Base-by-base conservation (phyloP, 371 early-diverging fungal genomes). In the Mortierella sp. region DNA sequence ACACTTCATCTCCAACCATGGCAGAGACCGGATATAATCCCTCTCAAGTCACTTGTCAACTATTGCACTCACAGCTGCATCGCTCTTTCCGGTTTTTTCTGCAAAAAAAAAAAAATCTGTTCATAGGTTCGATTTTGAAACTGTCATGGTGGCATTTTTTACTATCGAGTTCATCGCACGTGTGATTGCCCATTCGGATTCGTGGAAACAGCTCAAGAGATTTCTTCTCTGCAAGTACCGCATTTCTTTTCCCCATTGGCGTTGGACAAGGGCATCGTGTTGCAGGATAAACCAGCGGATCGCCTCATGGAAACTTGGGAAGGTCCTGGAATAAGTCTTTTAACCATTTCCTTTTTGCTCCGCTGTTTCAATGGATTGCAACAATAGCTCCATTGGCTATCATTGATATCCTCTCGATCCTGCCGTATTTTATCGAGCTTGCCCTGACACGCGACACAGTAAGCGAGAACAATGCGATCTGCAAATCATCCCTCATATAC, bases 381-480 rank as follows among this genome's bases (percentile, higher is more conserved):
- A 50, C 25, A 37, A 51, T 72, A 89, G 90, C 91, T 18, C 93
- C 93, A 2, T 72, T 94, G 4, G 89, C 93, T 6, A 83, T 94
- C 21, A 88, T 94, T 58, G 95, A 95, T 60, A 87, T 94, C 50
- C 85, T 94, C 60, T 92, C 95, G 0, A 91, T 95, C 68, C 77
- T 94, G 21, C 95, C 95, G 18, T 95, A 91, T 75, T 94, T 92
- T 72, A 86, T 95, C 55, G 92, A 93, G 70, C 83, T 94, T 21
- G 77, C 90, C 5, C 81, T 92, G 21, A 82, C 87, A 52, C 84
- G 87, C 46, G 93, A 94, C 60, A 91, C 93, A 63, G 90, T 89
- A 88, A 60, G 85, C 66, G 19, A 64, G n/a, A 45, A 28, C 15
- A 61, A 55, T 9, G 3, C 9, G 37, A 9, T 9, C 3, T 37